Percentiles rank a stretch among this genome's conserved stretches.
Evolutionary conservation across 2,329 filamentous ascomycete genomes (phyloP).

Genomic region (Falciphora oryzae): DNA sequence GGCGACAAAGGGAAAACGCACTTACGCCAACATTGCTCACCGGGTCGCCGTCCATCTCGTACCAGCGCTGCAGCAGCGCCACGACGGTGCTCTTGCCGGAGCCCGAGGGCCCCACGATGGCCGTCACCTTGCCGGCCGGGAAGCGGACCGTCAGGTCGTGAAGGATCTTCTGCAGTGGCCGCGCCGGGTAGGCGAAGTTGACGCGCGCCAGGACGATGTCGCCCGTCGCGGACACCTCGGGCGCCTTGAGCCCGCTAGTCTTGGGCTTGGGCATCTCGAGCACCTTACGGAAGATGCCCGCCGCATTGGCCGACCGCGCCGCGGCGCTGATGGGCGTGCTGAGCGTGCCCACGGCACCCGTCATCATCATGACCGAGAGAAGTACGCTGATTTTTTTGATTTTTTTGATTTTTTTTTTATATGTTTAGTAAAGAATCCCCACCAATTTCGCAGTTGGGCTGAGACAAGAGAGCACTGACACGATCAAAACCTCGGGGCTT

Average conservation of each 20-base stretch:
- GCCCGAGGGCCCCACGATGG: conserved; percentile 74
- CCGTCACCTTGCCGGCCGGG: conserved; percentile 66
- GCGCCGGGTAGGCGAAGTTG: conserved; percentile 59
- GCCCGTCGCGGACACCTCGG: conserved; percentile 37
- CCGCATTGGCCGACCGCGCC: conserved; percentile 47
- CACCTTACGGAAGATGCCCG: conserved; percentile 50
- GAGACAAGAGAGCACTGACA: conserved; percentile 31
- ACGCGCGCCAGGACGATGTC: conserved; percentile 58
- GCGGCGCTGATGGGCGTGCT: conserved; percentile 51
- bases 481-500: conserved; percentile 47
- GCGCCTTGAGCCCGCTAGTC: conserved; percentile 32
- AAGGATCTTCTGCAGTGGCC: conserved; percentile 40
- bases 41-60: conserved; percentile 47
- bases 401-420: too few species aligned
- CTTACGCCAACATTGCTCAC: conserved; percentile 19
- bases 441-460: neutral
- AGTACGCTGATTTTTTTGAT: conserved; percentile 36
- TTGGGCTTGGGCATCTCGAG: conserved; percentile 36
- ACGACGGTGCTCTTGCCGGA: conserved; percentile 80
- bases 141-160: conserved; percentile 45
- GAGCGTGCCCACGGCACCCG: conserved; percentile 49
- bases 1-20: neutral
- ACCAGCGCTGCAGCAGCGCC: conserved; percentile 65
- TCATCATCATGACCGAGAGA: conserved; percentile 53
- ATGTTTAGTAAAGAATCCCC: conserved; percentile 11